Evolutionary conservation across 176 grass and related monocot genomes (phyloP).

Genomic region (Triticum turgidum): DNA sequence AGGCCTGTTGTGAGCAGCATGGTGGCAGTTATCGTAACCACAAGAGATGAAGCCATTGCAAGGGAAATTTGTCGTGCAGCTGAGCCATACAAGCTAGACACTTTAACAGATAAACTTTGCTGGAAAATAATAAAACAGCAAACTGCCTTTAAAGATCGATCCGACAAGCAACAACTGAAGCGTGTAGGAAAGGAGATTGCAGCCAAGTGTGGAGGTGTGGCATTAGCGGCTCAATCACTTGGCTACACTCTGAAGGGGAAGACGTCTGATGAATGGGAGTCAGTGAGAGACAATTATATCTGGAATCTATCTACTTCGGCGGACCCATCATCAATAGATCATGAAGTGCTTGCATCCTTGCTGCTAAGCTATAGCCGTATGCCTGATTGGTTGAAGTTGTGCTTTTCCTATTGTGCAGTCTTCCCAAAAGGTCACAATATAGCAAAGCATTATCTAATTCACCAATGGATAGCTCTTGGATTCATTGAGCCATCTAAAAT

Average conservation of each 20-base stretch:
- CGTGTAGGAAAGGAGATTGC: not conserved
- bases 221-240: slow-evolving; percentile 23
- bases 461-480: slow-evolving; percentile 10
- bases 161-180: not conserved
- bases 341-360: no score
- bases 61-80: not conserved
- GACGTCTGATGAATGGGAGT: not conserved
- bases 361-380: not conserved
- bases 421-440: slow-evolving; percentile 19
- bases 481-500: not conserved
- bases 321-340: not conserved
- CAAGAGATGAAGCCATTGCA: not conserved
- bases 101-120: not conserved
- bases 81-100: not conserved
- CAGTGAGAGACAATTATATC: not conserved
- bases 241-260: not conserved
- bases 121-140: slow-evolving; percentile 23
- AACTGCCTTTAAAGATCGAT: not conserved
- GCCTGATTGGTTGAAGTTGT: not conserved
- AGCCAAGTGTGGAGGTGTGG: not conserved
- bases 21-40: no score
- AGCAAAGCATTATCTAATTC: slow-evolving; percentile 25
- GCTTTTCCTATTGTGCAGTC: slow-evolving; percentile 30
- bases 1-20: no score
- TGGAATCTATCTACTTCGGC: not conserved